Conservation (phyloP, 164 flowering plant genomes). For the Vitis cinerea region DNA sequence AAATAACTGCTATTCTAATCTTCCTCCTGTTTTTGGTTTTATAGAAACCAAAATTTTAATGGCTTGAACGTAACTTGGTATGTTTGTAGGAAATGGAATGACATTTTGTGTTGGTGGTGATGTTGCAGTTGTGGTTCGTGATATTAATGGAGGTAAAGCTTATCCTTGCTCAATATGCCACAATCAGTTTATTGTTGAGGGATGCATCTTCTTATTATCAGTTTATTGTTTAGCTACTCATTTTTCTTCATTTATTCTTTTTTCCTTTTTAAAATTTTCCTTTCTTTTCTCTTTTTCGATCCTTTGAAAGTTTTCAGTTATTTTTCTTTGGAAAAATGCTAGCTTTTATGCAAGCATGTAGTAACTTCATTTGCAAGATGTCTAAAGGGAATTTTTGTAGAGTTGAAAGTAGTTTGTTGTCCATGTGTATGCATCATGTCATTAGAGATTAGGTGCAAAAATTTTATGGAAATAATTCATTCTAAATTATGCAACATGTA, state of each 20-base stretch:
- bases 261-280: not conserved
- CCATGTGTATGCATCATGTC: conserved; percentile 33
- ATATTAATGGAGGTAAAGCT: conserved; percentile 38
- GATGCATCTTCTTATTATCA: not conserved
- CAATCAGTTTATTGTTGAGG: not conserved
- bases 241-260: not conserved
- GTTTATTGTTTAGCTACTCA: not conserved
- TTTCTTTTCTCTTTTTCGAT: not conserved
- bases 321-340: too few species aligned
- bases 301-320: not conserved
- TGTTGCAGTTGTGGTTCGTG: conserved; percentile 55
- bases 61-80: too few species aligned
- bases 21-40: not conserved
- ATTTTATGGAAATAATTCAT: conserved; percentile 47
- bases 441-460: conserved; percentile 51
- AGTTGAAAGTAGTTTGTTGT: not conserved
- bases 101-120: conserved; percentile 88
- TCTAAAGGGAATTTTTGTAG: not conserved
- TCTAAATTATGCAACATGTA: conserved; percentile 65
- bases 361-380: not conserved
- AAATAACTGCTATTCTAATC: too few species aligned
- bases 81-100: conserved; percentile 54
- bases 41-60: too few species aligned
- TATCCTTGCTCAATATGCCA: not conserved
- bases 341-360: not conserved